Percentiles rank a stretch among this genome's conserved stretches.
Conservation (phyloP, 164 flowering plant species). For the Cinnamomum chago region DNA sequence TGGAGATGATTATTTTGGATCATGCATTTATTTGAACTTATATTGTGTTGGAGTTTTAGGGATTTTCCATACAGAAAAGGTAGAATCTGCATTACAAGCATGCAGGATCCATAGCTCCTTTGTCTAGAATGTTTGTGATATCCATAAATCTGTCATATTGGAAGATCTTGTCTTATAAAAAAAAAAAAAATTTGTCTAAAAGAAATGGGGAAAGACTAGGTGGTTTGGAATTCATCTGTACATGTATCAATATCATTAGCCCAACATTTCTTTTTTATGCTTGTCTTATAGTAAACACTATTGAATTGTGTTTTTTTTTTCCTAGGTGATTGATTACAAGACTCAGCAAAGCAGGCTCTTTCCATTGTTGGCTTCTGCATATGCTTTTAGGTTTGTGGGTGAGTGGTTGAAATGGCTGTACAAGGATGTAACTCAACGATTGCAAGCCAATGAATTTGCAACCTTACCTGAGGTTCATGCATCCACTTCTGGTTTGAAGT, state of each 20-base stretch:
- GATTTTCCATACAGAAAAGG: neutral
- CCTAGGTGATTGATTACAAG: constrained; percentile 93
- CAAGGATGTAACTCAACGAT: constrained; percentile 83
- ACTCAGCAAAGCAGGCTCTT: constrained; percentile 97
- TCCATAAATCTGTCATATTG: neutral
- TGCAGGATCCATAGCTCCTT: too few relatives aligned
- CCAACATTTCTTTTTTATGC: neutral
- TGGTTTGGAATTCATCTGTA: neutral
- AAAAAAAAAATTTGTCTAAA: too few relatives aligned
- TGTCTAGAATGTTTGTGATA: too few relatives aligned
- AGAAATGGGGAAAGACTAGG: neutral
- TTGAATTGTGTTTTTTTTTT: constrained; percentile 1
- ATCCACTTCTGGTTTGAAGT: constrained; percentile 99
- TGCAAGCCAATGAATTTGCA: constrained; percentile 83
- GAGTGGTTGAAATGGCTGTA: constrained; percentile 96
- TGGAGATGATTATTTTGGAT: neutral
- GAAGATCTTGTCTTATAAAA: neutral
- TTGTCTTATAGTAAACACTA: neutral
- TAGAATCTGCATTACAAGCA: too few relatives aligned
- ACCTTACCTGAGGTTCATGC: constrained; percentile 99
- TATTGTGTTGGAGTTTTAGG: neutral
- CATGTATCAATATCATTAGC: too few relatives aligned
- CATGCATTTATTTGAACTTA: neutral
- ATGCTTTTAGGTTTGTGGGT: constrained; percentile 94
- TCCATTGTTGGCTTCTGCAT: constrained; percentile 95